A percentile compares a stretch with the other conserved stretches of the same genome.
Evolutionary conservation across 768 basidiomycete species (phyloP).

Genomic region (Lactifluus echinatus): DNA sequence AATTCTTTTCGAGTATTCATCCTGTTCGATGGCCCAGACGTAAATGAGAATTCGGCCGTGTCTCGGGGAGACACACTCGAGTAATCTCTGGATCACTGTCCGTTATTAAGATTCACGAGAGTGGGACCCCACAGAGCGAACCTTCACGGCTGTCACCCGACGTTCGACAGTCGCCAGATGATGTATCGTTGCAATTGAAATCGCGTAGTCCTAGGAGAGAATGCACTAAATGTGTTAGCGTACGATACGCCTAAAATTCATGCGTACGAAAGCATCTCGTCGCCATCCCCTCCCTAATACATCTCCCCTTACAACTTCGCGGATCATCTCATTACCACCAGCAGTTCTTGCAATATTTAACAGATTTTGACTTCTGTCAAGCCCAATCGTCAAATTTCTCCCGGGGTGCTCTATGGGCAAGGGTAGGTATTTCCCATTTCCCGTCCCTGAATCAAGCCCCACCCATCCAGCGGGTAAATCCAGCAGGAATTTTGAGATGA

Average conservation of each 20-base stretch:
- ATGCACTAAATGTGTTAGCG: not conserved
- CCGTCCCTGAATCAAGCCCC: constrained; percentile 91
- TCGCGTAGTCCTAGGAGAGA: constrained; percentile 75
- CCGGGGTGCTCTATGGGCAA: constrained; percentile 54
- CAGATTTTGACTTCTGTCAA: constrained; percentile 76
- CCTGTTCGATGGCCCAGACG: constrained; percentile 97
- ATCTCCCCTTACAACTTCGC: constrained; percentile 79
- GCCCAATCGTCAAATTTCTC: constrained; percentile 64
- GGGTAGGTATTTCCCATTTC: constrained; percentile 95
- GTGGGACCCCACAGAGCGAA: constrained; percentile 25
- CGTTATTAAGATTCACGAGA: not conserved
- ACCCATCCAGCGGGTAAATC: constrained; percentile 68
- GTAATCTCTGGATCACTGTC: constrained; percentile 39
- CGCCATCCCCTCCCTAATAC: constrained; percentile 70
- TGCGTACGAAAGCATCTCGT: constrained; percentile 59
- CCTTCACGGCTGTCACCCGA: constrained; percentile 66
- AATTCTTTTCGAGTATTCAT: constrained; percentile 67
- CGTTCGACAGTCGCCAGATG: constrained; percentile 80
- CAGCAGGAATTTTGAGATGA: constrained; percentile 67
- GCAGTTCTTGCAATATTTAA: constrained; percentile 67
- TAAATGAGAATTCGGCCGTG: constrained; percentile 84
- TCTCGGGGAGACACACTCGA: constrained; percentile 52
- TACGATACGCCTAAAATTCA: constrained; percentile 11
- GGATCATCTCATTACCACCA: constrained; percentile 34
- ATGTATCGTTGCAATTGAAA: constrained; percentile 96